phyloP scores from a whole-genome alignment of 768 basidiomycete species.

The Mycena capillaripes region DNA sequence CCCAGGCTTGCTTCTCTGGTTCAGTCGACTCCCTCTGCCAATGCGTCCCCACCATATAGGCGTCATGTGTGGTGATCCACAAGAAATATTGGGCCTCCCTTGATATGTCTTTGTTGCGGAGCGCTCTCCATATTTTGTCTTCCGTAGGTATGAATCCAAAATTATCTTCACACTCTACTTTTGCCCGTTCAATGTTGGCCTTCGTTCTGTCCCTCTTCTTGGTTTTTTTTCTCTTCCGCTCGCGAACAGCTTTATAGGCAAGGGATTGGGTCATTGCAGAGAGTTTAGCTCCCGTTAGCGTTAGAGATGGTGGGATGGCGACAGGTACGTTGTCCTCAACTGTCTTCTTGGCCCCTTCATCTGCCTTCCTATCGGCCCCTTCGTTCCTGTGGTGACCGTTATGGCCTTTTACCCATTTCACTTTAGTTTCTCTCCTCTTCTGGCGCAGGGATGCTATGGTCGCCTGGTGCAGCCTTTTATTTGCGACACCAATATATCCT shows the following conservation, averaged over 20 bases:
- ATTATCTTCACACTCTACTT: too few species aligned
- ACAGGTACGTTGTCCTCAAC: neutral
- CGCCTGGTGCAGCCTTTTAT: neutral
- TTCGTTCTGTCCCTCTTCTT: slow-evolving; percentile 7
- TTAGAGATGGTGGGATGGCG: neutral
- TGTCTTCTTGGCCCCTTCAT: slow-evolving; percentile 26
- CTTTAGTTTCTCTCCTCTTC: slow-evolving; percentile 25
- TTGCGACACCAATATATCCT: slow-evolving; percentile 37
- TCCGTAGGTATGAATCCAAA: too few species aligned
- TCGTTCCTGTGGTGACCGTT: slow-evolving; percentile 37
- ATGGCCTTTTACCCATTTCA: slow-evolving; percentile 46
- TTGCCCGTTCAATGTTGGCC: slow-evolving; percentile 5
- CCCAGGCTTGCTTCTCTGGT: too few species aligned
- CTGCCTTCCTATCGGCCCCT: slow-evolving; percentile 39
- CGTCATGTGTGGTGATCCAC: slow-evolving; percentile 39
- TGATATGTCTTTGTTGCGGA: too few species aligned
- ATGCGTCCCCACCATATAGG: slow-evolving; percentile 36
- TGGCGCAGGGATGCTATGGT: slow-evolving; percentile 26
- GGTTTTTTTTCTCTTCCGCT: neutral
- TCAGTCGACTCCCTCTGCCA: slow-evolving; percentile 19
- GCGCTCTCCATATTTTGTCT: too few species aligned
- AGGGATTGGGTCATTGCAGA: slow-evolving; percentile 33
- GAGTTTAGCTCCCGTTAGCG: slow-evolving; percentile 29
- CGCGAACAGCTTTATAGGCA: slow-evolving; percentile 18
- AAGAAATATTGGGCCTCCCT: slow-evolving; percentile 28